Evolutionary conservation across 1,284 basidiomycete genomes (phyloP).

Genomic region (Phaffia rhodozyma): DNA sequence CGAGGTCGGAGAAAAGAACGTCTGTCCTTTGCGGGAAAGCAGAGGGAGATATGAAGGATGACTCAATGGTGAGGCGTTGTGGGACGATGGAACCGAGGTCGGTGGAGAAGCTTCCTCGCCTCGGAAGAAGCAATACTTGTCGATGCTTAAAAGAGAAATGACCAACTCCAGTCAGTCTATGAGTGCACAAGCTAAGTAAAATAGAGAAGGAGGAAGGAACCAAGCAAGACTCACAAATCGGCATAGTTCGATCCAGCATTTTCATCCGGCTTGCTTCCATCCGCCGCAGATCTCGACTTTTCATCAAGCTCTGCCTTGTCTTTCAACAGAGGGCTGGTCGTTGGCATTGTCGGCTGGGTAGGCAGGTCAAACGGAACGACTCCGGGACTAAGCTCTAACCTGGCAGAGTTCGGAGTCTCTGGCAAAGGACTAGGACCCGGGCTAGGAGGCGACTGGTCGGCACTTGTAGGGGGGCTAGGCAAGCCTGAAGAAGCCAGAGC

Average conservation of each 20-base stretch:
- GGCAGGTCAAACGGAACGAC: conserved; percentile 7
- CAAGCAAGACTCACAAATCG: conserved; percentile 11
- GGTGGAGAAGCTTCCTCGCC: neutral
- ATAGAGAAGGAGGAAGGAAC: neutral
- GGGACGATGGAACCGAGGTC: neutral
- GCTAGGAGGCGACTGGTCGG: conserved; percentile 7
- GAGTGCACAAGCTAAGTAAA: too few species aligned
- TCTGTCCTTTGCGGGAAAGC: neutral
- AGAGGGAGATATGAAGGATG: neutral
- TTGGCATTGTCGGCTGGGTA: neutral
- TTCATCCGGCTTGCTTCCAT: neutral
- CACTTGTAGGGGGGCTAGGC: conserved; percentile 6
- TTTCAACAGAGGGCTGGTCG: neutral
- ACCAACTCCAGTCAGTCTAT: neutral
- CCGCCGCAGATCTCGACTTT: neutral
- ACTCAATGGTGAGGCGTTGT: neutral
- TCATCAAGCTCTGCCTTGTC: neutral
- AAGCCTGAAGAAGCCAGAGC: neutral
- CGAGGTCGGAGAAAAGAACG: neutral
- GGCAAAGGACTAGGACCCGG: conserved; percentile 4
- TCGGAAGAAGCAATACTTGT: conserved; percentile 17
- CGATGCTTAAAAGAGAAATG: neutral
- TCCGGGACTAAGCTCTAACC: neutral
- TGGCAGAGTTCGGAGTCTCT: neutral
- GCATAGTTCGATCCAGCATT: neutral